Percentiles rank a stretch among this genome's conserved stretches.
These are phyloP conservation scores for Rhododendron williamsianum DNA, from an alignment of 148 eudicot genomes.

Conservation along the genomic window DNA sequence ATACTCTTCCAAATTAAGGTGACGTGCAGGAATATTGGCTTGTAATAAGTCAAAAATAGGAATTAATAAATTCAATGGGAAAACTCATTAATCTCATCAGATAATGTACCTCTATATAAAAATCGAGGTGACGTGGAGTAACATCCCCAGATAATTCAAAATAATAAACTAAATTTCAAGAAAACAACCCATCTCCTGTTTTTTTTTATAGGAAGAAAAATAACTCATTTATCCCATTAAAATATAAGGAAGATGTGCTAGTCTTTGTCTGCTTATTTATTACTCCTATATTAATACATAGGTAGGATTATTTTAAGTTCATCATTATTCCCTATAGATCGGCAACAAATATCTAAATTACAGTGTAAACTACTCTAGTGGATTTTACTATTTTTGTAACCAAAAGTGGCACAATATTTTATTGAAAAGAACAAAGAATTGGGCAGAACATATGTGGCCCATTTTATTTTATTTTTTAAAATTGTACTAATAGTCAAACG, in stretches of 20 bases:
- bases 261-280: neutral
- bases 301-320: no score
- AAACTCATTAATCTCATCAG: neutral
- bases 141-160: neutral
- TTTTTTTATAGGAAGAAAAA: neutral
- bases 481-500: neutral
- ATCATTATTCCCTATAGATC: no score
- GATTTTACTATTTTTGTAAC: neutral
- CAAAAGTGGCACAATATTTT: neutral
- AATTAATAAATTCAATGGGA: neutral
- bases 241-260: neutral
- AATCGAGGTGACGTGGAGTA: neutral
- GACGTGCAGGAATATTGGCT: neutral
- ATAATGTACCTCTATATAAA: neutral
- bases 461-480: neutral
- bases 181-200: neutral
- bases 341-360: no score
- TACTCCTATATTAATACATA: no score
- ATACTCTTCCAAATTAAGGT: neutral
- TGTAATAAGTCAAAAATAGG: neutral
- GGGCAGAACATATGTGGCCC: neutral
- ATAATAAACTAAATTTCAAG: neutral
- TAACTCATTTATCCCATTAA: neutral
- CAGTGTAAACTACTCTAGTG: neutral
- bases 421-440: neutral